Conservation (phyloP, 2,329 filamentous ascomycete genomes). For the Aspergillus sp. region DNA sequence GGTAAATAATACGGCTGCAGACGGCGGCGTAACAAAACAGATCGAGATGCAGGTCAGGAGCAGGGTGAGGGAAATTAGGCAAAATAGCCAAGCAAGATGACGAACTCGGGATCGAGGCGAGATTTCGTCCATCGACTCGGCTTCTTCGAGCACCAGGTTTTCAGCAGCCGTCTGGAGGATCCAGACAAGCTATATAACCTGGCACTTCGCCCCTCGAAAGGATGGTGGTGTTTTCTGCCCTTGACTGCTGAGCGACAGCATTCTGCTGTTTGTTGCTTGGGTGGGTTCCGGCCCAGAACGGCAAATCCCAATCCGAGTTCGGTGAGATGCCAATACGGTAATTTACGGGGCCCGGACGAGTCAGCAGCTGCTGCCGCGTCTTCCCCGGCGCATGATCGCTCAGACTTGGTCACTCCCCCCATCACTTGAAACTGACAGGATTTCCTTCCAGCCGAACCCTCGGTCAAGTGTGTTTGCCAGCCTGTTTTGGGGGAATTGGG, state of each 20-base stretch:
- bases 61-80: neutral
- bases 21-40: neutral
- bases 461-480: neutral
- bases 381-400: conserved; percentile 7
- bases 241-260: neutral
- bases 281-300: conserved; percentile 5
- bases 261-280: neutral
- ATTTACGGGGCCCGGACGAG: neutral
- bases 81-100: neutral
- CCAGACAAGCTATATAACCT: conserved; percentile 12
- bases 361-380: neutral
- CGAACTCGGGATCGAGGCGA: neutral
- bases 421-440: conserved; percentile 5
- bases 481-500: neutral
- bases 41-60: neutral
- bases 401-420: neutral
- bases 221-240: neutral
- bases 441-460: conserved; percentile 15
- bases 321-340: conserved; percentile 6
- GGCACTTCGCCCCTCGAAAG: conserved; percentile 7
- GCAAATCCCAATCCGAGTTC: conserved; percentile 6
- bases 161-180: neutral
- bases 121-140: neutral
- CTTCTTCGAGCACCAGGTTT: neutral
- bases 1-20: neutral